phyloP scores from a whole-genome alignment of 176 grass and related monocot species.

The Carex kokanica region DNA sequence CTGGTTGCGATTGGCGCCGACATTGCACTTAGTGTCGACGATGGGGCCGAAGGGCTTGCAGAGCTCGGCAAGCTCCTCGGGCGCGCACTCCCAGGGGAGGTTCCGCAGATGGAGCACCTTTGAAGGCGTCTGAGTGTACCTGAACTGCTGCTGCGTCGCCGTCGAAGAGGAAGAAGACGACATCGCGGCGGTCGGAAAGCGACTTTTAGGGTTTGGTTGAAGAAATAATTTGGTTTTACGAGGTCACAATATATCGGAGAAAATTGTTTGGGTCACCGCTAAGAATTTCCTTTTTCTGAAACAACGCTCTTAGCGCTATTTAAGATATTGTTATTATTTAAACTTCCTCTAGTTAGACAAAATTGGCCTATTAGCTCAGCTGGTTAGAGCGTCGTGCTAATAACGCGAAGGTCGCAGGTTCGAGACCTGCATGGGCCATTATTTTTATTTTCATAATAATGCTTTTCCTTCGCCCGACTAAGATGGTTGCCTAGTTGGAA shows the following conservation, averaged over 20 bases:
- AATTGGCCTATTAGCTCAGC: slow-evolving; percentile 66
- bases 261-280: background rate
- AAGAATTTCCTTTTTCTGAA: background rate
- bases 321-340: no score
- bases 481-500: no score
- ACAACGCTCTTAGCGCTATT: no score
- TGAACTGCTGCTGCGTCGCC: slow-evolving; percentile 62
- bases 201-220: slow-evolving; percentile 21
- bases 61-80: slow-evolving; percentile 91
- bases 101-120: slow-evolving; percentile 96
- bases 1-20: slow-evolving; percentile 93
- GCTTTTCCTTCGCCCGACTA: no score
- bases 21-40: slow-evolving; percentile 82
- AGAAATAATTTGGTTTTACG: background rate
- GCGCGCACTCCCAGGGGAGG: slow-evolving; percentile 82
- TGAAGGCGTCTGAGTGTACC: slow-evolving; percentile 86
- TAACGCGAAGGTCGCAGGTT: slow-evolving; percentile 94
- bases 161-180: slow-evolving; percentile 47
- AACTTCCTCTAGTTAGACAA: no score
- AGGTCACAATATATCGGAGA: background rate
- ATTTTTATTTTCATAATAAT: background rate
- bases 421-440: slow-evolving; percentile 86
- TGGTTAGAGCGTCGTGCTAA: slow-evolving; percentile 87
- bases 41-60: slow-evolving; percentile 92
- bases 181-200: slow-evolving; percentile 36